phyloP scores from a whole-genome alignment of 192 early-diverging fungal species.

The Linnemannia schmuckeri region DNA sequence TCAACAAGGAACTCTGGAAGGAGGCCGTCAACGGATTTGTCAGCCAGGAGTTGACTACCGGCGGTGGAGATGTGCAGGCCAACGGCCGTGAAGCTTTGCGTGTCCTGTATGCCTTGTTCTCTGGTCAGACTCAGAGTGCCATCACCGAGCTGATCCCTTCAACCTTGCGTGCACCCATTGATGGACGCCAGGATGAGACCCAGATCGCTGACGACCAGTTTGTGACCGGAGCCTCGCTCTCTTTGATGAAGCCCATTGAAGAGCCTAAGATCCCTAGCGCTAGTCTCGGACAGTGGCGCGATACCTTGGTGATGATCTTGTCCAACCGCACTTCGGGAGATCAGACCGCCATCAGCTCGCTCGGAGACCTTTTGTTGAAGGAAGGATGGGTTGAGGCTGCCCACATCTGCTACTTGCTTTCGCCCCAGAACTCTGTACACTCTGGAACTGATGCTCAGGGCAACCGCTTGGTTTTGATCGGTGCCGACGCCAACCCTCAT shows the following conservation, averaged over 20 bases:
- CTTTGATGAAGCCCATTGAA: constrained; percentile 45
- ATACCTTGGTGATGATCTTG: constrained; percentile 80
- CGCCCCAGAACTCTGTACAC: constrained; percentile 70
- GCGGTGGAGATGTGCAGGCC: constrained; percentile 40
- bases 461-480: constrained; percentile 78
- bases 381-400: constrained; percentile 70
- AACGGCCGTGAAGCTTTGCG: constrained; percentile 64
- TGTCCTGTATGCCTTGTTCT: constrained; percentile 78
- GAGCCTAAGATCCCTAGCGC: constrained; percentile 35
- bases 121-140: constrained; percentile 68
- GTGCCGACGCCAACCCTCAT: constrained; percentile 61
- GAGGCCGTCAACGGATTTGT: constrained; percentile 82
- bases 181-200: not conserved
- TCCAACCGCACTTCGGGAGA: constrained; percentile 88
- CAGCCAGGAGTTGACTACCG: constrained; percentile 64
- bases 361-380: constrained; percentile 83
- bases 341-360: constrained; percentile 71
- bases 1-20: constrained; percentile 86
- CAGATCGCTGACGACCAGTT: constrained; percentile 31
- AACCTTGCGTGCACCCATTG: constrained; percentile 12
- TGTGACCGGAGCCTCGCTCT: constrained; percentile 38
- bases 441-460: constrained; percentile 74
- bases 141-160: constrained; percentile 49
- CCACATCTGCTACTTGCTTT: constrained; percentile 87
- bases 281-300: constrained; percentile 77